Conservation (phyloP, 352 stramenopile genomes). For the Globisporangium nunn region DNA sequence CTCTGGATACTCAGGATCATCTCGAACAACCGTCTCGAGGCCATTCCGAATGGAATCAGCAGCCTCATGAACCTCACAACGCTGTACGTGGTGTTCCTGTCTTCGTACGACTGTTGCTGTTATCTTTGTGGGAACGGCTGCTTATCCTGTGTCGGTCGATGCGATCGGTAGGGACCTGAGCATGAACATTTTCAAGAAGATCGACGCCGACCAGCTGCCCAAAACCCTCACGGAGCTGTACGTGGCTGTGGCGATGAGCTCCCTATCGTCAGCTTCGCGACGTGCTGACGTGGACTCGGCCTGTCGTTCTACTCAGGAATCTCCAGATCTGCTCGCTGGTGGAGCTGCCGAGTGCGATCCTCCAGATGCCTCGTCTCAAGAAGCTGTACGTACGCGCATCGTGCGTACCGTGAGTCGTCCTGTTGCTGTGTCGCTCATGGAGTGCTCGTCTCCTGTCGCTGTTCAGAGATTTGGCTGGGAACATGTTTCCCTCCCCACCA, state of each 20-base stretch:
- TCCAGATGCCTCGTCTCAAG: slow-evolving; percentile 25
- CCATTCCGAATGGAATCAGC: slow-evolving; percentile 14
- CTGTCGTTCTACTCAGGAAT: slow-evolving; percentile 5
- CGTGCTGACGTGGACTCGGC: too few relatives aligned
- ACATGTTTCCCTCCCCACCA: slow-evolving; percentile 15
- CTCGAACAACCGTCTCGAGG: slow-evolving; percentile 13
- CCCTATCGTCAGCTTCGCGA: too few relatives aligned
- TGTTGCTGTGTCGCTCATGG: not conserved
- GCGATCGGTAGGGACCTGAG: slow-evolving; percentile 13
- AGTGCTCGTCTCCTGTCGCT: not conserved
- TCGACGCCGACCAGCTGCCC: slow-evolving; percentile 8
- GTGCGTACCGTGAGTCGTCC: too few relatives aligned
- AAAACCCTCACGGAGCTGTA: slow-evolving; percentile 16
- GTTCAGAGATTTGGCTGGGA: slow-evolving; percentile 15
- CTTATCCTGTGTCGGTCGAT: not conserved
- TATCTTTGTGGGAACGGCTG: not conserved
- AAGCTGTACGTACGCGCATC: slow-evolving; percentile 17
- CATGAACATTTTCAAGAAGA: slow-evolving; percentile 17
- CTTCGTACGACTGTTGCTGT: not conserved
- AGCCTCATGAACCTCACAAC: slow-evolving; percentile 12
- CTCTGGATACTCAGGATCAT: slow-evolving; percentile 8
- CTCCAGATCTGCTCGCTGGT: slow-evolving; percentile 23
- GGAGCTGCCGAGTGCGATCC: slow-evolving; percentile 21
- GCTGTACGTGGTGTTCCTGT: slow-evolving; percentile 10
- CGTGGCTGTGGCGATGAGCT: not conserved